Evolutionary conservation across 495 filamentous ascomycete genomes (phyloP).

Genomic region (Neurospora africana): DNA sequence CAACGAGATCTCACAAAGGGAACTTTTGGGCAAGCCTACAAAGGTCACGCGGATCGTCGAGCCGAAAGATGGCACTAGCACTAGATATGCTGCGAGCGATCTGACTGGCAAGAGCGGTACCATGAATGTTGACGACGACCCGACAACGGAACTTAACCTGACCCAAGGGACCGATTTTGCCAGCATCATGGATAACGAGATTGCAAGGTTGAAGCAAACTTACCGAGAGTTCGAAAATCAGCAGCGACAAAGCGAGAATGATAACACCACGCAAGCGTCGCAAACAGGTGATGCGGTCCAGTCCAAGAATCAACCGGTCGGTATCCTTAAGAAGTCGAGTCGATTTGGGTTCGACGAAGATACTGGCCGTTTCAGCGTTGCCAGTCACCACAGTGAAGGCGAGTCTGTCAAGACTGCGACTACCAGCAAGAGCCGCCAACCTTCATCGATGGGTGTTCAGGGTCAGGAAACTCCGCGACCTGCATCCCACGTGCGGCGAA

Average conservation of each 20-base stretch:
- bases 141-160: conserved; percentile 30
- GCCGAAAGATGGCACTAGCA: conserved; percentile 18
- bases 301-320: conserved; percentile 21
- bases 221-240: conserved; percentile 23
- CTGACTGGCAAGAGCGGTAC: conserved; percentile 18
- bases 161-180: conserved; percentile 32
- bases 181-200: conserved; percentile 30
- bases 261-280: conserved; percentile 9
- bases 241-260: conserved; percentile 14
- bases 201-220: conserved; percentile 26
- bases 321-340: conserved; percentile 36
- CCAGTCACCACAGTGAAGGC: conserved; percentile 20
- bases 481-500: conserved; percentile 20
- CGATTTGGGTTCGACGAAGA: conserved; percentile 26
- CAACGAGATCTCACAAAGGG: conserved; percentile 23
- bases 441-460: conserved; percentile 1
- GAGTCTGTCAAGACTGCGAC: conserved; percentile 3
- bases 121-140: conserved; percentile 28
- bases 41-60: conserved; percentile 29
- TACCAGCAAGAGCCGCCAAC: conserved; percentile 4
- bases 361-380: conserved; percentile 32
- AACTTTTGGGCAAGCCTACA: conserved; percentile 20
- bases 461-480: conserved; percentile 11
- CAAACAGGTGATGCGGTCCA: conserved; percentile 10
- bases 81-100: conserved; percentile 10